phyloP scores from a whole-genome alignment of 2,329 filamentous ascomycete species.

The Pseudopyrenochaeta lycopersici region DNA sequence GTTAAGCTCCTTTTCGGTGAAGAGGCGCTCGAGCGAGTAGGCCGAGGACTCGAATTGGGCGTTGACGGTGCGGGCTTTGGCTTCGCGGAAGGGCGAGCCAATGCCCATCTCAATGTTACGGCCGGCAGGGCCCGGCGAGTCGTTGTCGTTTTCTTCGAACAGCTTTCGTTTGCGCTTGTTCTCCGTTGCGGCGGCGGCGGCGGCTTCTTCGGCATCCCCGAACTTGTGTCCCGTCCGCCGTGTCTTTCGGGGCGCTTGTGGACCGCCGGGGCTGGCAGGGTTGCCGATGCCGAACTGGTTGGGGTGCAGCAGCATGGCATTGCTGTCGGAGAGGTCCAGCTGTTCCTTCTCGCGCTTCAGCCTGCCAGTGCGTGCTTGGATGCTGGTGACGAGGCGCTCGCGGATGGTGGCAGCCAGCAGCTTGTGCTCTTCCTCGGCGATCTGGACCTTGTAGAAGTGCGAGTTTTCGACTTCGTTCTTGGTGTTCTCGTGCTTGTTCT shows the following conservation, averaged over 20 bases:
- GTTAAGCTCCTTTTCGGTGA: conserved; percentile 72
- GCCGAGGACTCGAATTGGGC: conserved; percentile 66
- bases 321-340: conserved; percentile 72
- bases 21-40: conserved; percentile 70
- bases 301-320: conserved; percentile 70
- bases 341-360: conserved; percentile 73
- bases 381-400: conserved; percentile 66
- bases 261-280: conserved; percentile 68
- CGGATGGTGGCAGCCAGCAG: conserved; percentile 67
- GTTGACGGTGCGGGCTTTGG: conserved; percentile 60
- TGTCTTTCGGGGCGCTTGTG: conserved; percentile 69
- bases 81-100: conserved; percentile 61
- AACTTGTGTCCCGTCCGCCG: conserved; percentile 67
- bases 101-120: conserved; percentile 58
- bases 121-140: conserved; percentile 64
- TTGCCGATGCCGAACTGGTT: conserved; percentile 73
- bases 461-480: conserved; percentile 65
- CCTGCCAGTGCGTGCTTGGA: conserved; percentile 65
- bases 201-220: conserved; percentile 57
- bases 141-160: conserved; percentile 64
- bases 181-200: conserved; percentile 60
- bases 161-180: conserved; percentile 67
- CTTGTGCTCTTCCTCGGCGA: conserved; percentile 70
- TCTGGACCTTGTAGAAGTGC: conserved; percentile 67
- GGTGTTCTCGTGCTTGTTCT: conserved; percentile 67